Base-by-base conservation (phyloP, 192 early-diverging fungal species). In the Podila minutissima region DNA sequence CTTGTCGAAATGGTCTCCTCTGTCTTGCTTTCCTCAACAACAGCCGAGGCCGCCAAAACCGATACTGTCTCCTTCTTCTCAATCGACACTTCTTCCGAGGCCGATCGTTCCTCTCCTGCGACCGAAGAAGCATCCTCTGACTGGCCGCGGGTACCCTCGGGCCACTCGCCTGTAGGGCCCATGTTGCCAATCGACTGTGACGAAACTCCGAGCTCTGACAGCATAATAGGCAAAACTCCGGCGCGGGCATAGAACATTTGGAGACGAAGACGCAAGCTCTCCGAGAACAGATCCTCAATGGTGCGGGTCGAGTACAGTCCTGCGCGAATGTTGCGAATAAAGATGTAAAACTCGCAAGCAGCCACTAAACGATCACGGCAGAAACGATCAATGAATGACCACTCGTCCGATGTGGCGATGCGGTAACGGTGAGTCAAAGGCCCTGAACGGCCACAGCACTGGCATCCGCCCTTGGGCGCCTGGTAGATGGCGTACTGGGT, bases 351-450 rank as follows among this genome's bases (percentile, higher is more conserved):
- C 69, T 98, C 96, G 69, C 94, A 94, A 8, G 94, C 95, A 4
- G 96, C 93, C 7, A 97, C 94, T 20, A 99, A 69, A 19, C 97
- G 86, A 86, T 98, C 98, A 32, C 95, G 95, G 82, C 98, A 99
- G 69, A 91, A 91, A 13, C 89, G 88, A 75, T 94, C 94, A 66
- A 94, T 89, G 33, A 90, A 91, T 26, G 90, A 88, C 94, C 94
- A 95, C 51, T 94, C 93, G 50, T 91, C 91, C 59, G 84, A 87
- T 24, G 86, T 83, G 1, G 91, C 88, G 72, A 95, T 89, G n/a
- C 92, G 88, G 75, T 92, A 95, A 64, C 90, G 88, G 65, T 91
- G 93, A 3, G 90, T 84, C 38, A 90, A 59, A 2, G 85, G 69
- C 24, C 86, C 88, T 7, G 63, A 17, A 1, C 83, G 69, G 26